Percentiles rank a stretch among this genome's conserved stretches.
Conservation (phyloP, 331 rosid genomes). For the Acacia concinna region DNA sequence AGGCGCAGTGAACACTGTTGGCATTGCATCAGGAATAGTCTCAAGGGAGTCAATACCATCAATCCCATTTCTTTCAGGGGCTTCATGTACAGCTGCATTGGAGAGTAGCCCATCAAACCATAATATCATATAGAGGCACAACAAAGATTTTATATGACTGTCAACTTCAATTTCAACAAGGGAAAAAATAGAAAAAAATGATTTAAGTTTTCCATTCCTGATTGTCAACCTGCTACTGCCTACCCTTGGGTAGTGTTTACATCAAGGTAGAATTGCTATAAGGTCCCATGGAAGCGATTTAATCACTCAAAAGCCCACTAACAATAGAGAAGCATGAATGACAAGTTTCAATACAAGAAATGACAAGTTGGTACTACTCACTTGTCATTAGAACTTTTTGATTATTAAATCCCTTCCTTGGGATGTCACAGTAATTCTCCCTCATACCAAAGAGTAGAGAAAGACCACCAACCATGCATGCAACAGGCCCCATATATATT, state of each 20-base stretch:
- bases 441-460: constrained; percentile 9
- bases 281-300: no score
- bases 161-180: constrained; percentile 14
- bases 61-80: constrained; percentile 44
- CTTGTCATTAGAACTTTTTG: no score
- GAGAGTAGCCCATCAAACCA: constrained; percentile 29
- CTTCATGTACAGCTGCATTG: constrained; percentile 60
- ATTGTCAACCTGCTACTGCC: not conserved
- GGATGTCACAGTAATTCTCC: no score
- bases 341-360: no score
- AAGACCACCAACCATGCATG: not conserved
- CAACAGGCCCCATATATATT: not conserved
- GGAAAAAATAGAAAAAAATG: not conserved
- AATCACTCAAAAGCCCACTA: no score
- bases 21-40: constrained; percentile 93
- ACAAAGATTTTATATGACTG: not conserved
- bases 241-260: constrained; percentile 5
- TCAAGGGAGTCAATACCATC: constrained; percentile 80
- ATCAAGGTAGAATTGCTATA: no score
- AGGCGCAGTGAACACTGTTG: constrained; percentile 77
- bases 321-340: no score
- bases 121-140: not conserved
- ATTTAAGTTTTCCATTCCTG: constrained; percentile 2
- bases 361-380: no score
- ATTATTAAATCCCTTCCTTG: no score